Evolutionary conservation across 352 stramenopile genomes (phyloP).

Genomic region (Plasmopara halstedii): DNA sequence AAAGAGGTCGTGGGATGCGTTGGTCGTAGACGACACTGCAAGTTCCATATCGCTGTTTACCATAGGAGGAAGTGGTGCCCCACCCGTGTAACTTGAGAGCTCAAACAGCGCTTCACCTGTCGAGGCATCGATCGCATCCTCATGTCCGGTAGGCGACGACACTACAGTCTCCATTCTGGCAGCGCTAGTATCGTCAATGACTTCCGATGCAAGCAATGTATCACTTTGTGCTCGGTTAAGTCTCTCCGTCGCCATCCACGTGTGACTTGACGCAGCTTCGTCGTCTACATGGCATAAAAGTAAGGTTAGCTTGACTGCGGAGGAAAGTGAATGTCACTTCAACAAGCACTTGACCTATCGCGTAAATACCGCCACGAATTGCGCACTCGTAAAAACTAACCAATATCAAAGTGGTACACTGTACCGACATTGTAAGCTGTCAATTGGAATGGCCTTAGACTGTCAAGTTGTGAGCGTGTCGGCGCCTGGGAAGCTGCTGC

Average conservation of each 20-base stretch:
- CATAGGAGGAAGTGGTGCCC: slow-evolving; percentile 28
- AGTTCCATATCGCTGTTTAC: neutral
- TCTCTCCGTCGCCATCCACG: slow-evolving; percentile 15
- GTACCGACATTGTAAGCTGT: neutral
- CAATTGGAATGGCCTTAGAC: slow-evolving; percentile 15
- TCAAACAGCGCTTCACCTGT: slow-evolving; percentile 30
- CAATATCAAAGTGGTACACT: neutral
- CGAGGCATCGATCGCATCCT: slow-evolving; percentile 10
- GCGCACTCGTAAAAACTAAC: slow-evolving; percentile 23
- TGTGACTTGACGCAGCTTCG: slow-evolving; percentile 1
- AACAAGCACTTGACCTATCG: slow-evolving; percentile 4
- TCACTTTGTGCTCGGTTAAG: neutral
- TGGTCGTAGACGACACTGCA: neutral
- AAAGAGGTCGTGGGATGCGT: slow-evolving; percentile 11
- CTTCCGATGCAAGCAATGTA: slow-evolving; percentile 4
- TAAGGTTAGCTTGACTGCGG: slow-evolving; percentile 5
- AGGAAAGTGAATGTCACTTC: slow-evolving; percentile 18
- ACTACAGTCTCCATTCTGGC: neutral
- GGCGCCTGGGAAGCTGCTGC: slow-evolving; percentile 84
- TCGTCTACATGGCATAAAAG: slow-evolving; percentile 1
- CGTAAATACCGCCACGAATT: slow-evolving; percentile 20
- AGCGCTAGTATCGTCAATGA: neutral
- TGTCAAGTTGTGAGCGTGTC: slow-evolving; percentile 37
- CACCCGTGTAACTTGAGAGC: slow-evolving; percentile 40
- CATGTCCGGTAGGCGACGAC: slow-evolving; percentile 4